These are phyloP conservation scores for Clonostachys byssicola DNA, from an alignment of 2,329 filamentous ascomycete species.

Conservation along the genomic window DNA sequence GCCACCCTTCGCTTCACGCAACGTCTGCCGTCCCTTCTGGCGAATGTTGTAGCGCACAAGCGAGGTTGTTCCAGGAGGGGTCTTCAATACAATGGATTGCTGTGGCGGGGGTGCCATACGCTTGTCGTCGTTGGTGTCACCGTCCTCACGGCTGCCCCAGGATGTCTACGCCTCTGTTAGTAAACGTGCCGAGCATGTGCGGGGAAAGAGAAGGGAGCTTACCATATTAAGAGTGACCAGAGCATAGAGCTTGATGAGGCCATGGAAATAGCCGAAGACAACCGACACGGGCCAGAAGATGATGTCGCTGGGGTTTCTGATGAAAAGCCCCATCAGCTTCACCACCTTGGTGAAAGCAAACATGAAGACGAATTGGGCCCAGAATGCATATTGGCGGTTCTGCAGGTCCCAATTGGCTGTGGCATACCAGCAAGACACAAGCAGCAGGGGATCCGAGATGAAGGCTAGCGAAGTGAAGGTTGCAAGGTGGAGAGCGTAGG, in stretches of 20 bases:
- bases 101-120: conserved; percentile 53
- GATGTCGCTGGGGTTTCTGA: conserved; percentile 78
- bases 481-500: conserved; percentile 87
- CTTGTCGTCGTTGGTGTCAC: conserved; percentile 75
- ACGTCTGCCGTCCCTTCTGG: conserved; percentile 28
- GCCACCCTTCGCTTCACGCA: conserved; percentile 10
- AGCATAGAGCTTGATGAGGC: conserved; percentile 87
- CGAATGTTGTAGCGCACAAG: conserved; percentile 42
- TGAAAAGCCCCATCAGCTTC: conserved; percentile 84
- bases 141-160: conserved; percentile 91
- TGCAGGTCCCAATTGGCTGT: conserved; percentile 55
- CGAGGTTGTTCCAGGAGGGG: conserved; percentile 34
- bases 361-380: conserved; percentile 68
- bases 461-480: conserved; percentile 89
- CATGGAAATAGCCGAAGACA: conserved; percentile 88
- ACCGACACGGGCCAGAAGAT: conserved; percentile 80
- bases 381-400: conserved; percentile 50
- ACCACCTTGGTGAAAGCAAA: conserved; percentile 82
- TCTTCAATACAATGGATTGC: conserved; percentile 33
- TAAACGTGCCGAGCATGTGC: conserved; percentile 1
- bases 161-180: conserved; percentile 62
- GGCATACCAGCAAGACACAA: conserved; percentile 66
- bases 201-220: conserved; percentile 29
- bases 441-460: conserved; percentile 68
- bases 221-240: conserved; percentile 80